phyloP scores from a whole-genome alignment of 805 yeast genomes.

The Candida sphagnicola region DNA sequence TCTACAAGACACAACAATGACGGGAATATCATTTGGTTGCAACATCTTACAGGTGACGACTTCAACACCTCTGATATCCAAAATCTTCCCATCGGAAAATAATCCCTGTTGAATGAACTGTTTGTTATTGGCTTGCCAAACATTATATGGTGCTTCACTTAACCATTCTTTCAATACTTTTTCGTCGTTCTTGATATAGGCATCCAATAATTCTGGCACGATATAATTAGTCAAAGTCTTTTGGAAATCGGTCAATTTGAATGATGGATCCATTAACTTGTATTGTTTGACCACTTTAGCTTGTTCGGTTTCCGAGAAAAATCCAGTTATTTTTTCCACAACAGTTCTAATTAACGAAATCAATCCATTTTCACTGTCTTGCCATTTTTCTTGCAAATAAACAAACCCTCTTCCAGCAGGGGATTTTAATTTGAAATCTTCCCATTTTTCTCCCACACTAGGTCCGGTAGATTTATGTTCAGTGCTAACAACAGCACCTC shows the following conservation, averaged over 20 bases:
- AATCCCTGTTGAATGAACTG: conserved; percentile 88
- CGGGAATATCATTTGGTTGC: conserved; percentile 91
- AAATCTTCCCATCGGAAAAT: conserved; percentile 83
- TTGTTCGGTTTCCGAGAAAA: conserved; percentile 94
- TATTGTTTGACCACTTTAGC: conserved; percentile 88
- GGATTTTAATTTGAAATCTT: conserved; percentile 62
- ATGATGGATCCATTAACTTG: conserved; percentile 85
- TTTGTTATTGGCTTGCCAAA: conserved; percentile 90
- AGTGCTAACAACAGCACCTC: conserved; percentile 77
- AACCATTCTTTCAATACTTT: conserved; percentile 83
- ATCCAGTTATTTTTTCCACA: conserved; percentile 74
- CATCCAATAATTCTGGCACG: conserved; percentile 93
- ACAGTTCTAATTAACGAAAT: conserved; percentile 77
- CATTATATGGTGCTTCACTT: conserved; percentile 94
- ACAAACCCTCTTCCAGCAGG: conserved; percentile 63
- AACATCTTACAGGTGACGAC: conserved; percentile 82
- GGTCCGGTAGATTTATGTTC: conserved; percentile 74
- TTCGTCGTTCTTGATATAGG: conserved; percentile 89
- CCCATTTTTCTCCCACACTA: conserved; percentile 59
- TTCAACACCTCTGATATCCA: conserved; percentile 94
- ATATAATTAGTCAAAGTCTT: conserved; percentile 86
- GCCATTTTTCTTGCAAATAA: conserved; percentile 69
- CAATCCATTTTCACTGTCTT: conserved; percentile 91
- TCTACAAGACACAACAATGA: conserved; percentile 87
- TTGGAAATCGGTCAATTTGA: conserved; percentile 73